phyloP scores from a whole-genome alignment of 805 yeast genomes.

The Yarrowia bubula region DNA sequence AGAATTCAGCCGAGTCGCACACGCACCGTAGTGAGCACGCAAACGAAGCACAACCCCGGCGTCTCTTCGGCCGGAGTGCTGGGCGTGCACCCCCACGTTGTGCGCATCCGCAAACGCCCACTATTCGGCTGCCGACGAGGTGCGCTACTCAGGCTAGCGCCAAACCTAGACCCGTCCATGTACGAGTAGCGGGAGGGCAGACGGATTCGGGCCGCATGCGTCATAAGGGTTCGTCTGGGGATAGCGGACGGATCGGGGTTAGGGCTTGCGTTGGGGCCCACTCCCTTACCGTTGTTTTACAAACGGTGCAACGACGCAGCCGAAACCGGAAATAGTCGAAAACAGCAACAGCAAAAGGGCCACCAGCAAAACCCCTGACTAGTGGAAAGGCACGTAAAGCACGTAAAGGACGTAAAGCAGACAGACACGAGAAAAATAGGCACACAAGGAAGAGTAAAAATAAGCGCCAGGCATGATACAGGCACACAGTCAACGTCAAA shows the following conservation, averaged over 20 bases:
- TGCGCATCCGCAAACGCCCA: too few species aligned
- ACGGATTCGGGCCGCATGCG: slow-evolving; percentile 18
- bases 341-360: not conserved
- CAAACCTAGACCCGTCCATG: not conserved
- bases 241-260: not conserved
- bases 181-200: not conserved
- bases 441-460: not conserved
- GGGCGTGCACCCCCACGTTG: too few species aligned
- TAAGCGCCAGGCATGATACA: not conserved
- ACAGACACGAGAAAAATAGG: too few species aligned
- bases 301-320: slow-evolving; percentile 8
- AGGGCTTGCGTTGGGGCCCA: not conserved
- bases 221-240: not conserved
- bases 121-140: not conserved
- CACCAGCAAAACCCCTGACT: not conserved
- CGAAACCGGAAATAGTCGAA: slow-evolving; percentile 4
- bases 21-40: not conserved
- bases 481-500: not conserved
- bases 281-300: not conserved
- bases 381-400: too few species aligned
- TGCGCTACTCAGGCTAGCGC: not conserved
- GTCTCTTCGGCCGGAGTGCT: too few species aligned
- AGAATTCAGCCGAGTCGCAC: not conserved
- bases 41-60: too few species aligned
- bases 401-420: not conserved